These are phyloP conservation scores for Morella rubra DNA, from an alignment of 306 rosid genomes.

Conservation along the genomic window DNA sequence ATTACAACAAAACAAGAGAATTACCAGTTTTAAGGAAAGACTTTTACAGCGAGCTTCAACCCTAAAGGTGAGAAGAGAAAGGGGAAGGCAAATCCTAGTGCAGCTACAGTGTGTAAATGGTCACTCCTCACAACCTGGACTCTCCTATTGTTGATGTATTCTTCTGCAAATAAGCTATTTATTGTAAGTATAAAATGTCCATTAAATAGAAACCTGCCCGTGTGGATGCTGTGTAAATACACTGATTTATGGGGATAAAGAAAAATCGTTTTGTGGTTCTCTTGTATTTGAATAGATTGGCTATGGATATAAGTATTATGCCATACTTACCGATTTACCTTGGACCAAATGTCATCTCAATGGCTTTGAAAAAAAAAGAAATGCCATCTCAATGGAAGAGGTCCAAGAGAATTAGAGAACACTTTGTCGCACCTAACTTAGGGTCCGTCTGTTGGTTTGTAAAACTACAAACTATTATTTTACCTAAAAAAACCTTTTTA, in stretches of 20 bases:
- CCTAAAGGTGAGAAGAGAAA: slow-evolving; percentile 7
- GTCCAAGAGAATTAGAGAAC: too few species aligned
- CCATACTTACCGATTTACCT: too few species aligned
- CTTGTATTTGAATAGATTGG: neutral
- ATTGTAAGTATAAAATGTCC: neutral
- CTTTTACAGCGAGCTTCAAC: slow-evolving; percentile 28
- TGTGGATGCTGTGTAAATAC: neutral
- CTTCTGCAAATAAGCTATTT: neutral
- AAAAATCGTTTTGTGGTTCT: too few species aligned
- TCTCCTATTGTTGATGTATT: neutral
- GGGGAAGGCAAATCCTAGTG: neutral
- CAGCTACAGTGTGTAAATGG: neutral
- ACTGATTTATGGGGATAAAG: neutral
- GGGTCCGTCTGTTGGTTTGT: too few species aligned
- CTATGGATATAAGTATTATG: neutral
- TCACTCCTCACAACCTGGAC: slow-evolving; percentile 3
- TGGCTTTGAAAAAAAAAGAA: too few species aligned
- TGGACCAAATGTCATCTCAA: too few species aligned
- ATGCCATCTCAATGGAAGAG: too few species aligned
- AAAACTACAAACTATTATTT: too few species aligned
- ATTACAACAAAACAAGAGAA: slow-evolving; percentile 12
- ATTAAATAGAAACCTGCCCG: neutral
- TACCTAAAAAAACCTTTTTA: too few species aligned
- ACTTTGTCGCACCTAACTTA: too few species aligned
- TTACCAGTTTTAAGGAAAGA: slow-evolving; percentile 11